These are phyloP conservation scores for Microbotryomycetes sp. DNA, from an alignment of 1,284 basidiomycete genomes.

Conservation along the genomic window DNA sequence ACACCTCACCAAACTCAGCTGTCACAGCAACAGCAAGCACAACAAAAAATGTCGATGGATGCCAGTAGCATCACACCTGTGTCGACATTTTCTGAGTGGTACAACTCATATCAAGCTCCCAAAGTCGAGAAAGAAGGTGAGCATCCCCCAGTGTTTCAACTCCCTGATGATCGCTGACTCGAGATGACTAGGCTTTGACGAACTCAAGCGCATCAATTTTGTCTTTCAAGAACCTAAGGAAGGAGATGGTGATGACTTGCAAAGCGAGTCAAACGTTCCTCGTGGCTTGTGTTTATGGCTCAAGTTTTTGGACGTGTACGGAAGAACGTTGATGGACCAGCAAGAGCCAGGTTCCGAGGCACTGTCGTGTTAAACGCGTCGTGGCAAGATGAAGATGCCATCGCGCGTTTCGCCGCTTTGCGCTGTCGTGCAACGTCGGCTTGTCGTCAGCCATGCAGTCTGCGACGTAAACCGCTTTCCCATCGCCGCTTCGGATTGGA, in stretches of 20 bases:
- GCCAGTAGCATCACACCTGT: too few relatives aligned
- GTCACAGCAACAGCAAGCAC: too few relatives aligned
- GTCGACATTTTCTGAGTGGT: background rate
- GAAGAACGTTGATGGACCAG: background rate
- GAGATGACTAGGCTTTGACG: background rate
- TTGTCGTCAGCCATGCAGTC: too few relatives aligned
- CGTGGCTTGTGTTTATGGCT: background rate
- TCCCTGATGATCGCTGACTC: too few relatives aligned
- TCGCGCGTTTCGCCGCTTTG: too few relatives aligned
- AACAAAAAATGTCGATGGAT: background rate
- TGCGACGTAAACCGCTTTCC: too few relatives aligned
- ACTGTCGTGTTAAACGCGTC: too few relatives aligned
- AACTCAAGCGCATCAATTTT: background rate
- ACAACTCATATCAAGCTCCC: background rate
- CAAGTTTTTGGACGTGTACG: background rate
- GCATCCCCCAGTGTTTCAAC: background rate
- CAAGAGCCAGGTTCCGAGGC: background rate
- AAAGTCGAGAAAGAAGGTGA: background rate
- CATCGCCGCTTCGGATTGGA: too few relatives aligned
- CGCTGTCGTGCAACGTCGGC: too few relatives aligned
- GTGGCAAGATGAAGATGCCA: too few relatives aligned
- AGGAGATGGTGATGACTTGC: background rate
- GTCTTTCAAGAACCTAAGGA: background rate
- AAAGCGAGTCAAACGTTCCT: too few relatives aligned
- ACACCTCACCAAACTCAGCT: too few relatives aligned